Percentiles rank a stretch among this genome's conserved stretches.
Evolutionary conservation across 164 flowering plant genomes (phyloP).

Genomic region (Vitis amurensis): DNA sequence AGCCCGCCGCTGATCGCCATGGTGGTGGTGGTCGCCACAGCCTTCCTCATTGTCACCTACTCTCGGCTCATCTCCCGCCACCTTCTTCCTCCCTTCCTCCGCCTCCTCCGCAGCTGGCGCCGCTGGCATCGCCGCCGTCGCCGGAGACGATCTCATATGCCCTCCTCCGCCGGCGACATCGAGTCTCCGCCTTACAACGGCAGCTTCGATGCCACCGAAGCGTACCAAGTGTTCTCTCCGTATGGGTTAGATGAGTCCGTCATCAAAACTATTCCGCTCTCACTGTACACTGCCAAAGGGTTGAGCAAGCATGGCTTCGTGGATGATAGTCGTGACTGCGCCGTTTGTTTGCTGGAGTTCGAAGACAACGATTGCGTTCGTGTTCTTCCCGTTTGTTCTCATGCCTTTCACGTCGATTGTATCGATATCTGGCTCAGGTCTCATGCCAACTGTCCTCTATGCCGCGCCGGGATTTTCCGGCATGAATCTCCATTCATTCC

Average conservation of each 20-base stretch:
- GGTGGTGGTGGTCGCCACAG: slow-evolving; percentile 83
- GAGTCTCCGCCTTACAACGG: slow-evolving; percentile 43
- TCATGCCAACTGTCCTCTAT: slow-evolving; percentile 95
- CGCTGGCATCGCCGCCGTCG: slow-evolving; percentile 51
- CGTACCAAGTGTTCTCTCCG: slow-evolving; percentile 46
- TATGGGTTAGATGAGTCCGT: slow-evolving; percentile 83
- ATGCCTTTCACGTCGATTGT: slow-evolving; percentile 91
- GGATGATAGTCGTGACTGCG: slow-evolving; percentile 56
- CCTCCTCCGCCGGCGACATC: slow-evolving; percentile 33
- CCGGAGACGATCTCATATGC: slow-evolving; percentile 18
- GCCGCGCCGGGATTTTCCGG: slow-evolving; percentile 76
- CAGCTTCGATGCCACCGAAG: slow-evolving; percentile 24
- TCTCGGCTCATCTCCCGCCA: slow-evolving; percentile 82
- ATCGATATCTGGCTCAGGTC: slow-evolving; percentile 91
- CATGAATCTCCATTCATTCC: slow-evolving; percentile 78
- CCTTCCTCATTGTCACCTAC: slow-evolving; percentile 78
- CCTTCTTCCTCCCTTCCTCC: slow-evolving; percentile 45
- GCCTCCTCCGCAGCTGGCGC: slow-evolving; percentile 31
- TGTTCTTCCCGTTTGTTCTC: slow-evolving; percentile 79
- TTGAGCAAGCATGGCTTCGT: background rate
- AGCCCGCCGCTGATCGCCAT: slow-evolving; percentile 90
- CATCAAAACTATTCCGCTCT: slow-evolving; percentile 80
- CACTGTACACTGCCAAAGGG: slow-evolving; percentile 40
- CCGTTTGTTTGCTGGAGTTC: slow-evolving; percentile 87
- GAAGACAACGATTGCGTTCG: slow-evolving; percentile 84